phyloP scores from a whole-genome alignment of 2,329 filamentous ascomycete species.

The Phyllosticta ampelicida region DNA sequence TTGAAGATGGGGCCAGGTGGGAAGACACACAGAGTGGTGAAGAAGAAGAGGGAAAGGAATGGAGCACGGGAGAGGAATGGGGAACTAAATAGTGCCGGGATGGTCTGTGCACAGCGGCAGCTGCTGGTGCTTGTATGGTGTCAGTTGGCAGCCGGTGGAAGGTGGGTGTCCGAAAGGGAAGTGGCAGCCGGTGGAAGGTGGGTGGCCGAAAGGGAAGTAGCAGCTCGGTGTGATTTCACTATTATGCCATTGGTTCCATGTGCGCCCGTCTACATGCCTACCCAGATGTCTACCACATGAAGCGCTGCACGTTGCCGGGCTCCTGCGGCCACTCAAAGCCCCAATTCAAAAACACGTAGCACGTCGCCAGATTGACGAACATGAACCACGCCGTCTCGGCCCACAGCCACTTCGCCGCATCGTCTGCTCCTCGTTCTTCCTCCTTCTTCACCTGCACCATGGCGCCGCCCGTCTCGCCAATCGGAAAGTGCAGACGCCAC shows the following conservation, averaged over 20 bases:
- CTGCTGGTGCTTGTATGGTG: no score
- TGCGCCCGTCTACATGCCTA: background rate
- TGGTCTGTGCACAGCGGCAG: background rate
- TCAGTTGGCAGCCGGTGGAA: no score
- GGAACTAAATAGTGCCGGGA: background rate
- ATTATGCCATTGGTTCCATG: background rate
- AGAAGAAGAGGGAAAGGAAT: background rate
- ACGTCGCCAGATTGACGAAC: slow-evolving; percentile 52
- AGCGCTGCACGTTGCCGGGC: slow-evolving; percentile 54
- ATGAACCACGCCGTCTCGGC: slow-evolving; percentile 62
- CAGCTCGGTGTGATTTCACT: background rate
- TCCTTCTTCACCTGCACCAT: background rate
- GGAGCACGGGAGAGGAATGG: no score
- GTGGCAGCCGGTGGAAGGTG: no score
- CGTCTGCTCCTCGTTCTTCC: background rate
- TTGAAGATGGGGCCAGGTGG: no score
- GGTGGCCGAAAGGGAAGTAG: no score
- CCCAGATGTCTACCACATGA: slow-evolving; percentile 57
- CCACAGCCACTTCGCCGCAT: slow-evolving; percentile 28
- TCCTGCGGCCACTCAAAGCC: slow-evolving; percentile 59
- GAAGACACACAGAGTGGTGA: background rate
- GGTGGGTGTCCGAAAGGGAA: no score
- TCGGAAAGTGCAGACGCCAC: slow-evolving; percentile 71
- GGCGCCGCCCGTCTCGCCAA: slow-evolving; percentile 1
- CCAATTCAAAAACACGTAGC: slow-evolving; percentile 58